These are phyloP conservation scores for Polyporus arcularius DNA, from an alignment of 768 basidiomycete species.

Conservation along the genomic window DNA sequence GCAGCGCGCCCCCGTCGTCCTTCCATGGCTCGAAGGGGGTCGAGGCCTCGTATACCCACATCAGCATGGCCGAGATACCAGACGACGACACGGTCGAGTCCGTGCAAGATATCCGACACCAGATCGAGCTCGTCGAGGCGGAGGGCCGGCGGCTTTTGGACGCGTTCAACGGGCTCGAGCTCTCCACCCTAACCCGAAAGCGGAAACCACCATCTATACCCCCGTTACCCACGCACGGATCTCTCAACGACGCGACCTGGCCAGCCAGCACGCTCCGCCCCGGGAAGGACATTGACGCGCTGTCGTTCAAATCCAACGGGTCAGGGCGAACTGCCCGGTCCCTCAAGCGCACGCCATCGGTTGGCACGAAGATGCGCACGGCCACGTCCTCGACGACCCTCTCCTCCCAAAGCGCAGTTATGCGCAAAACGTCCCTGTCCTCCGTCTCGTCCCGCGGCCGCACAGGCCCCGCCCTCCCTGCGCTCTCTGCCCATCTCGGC, in stretches of 20 bases:
- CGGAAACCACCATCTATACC: conserved; percentile 36
- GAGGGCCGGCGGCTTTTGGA: conserved; percentile 73
- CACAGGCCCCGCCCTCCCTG: conserved; percentile 21
- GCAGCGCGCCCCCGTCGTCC: conserved; percentile 35
- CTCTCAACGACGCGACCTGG: conserved; percentile 16
- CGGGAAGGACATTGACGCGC: conserved; percentile 25
- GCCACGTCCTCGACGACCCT: conserved; percentile 2
- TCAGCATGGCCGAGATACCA: conserved; percentile 37
- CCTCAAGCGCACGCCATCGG: conserved; percentile 24
- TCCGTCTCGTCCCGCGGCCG: conserved; percentile 55
- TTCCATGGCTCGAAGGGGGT: conserved; percentile 25
- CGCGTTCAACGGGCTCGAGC: conserved; percentile 78
- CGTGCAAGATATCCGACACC: conserved; percentile 62
- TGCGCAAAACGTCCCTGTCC: conserved; percentile 60
- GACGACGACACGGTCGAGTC: conserved; percentile 62
- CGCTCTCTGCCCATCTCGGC: conserved; percentile 31
- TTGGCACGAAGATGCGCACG: conserved; percentile 15
- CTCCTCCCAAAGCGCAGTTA: conserved; percentile 17
- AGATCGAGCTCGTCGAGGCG: conserved; percentile 69
- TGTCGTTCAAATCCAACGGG: conserved; percentile 28
- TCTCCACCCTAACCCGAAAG: conserved; percentile 61
- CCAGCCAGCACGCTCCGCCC: conserved; percentile 14
- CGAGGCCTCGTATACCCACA: conserved; percentile 23
- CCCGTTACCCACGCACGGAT: conserved; percentile 21
- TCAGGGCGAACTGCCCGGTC: conserved; percentile 27